Base-by-base conservation (phyloP, 2,329 filamentous ascomycete genomes). In the Neopestalotiopsis rosae region DNA sequence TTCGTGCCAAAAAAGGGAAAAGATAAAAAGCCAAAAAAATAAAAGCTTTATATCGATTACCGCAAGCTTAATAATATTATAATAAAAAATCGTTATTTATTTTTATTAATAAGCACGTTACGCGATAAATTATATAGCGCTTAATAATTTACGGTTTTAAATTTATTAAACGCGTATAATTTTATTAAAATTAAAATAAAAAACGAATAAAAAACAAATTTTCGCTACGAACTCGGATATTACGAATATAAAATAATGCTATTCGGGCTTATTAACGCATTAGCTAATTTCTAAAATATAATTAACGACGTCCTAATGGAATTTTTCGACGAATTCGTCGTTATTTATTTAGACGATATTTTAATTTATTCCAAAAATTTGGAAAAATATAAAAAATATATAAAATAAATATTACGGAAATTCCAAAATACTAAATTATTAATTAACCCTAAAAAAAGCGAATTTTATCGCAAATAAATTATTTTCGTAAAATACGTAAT, bases 401-500 rank as follows among this genome's bases (percentile, higher is more conserved):
- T 78, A 20, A 42, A 70, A 45, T 14, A 70, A 63, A 72, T 81
- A 28, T 52, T 70, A n/a, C 12, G 45, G 5, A 61, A 61, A 10
- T 40, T 70, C 14, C 17, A 57, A 40, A 45, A 70, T 12, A 20
- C 17, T 24, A 32, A 64, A 1, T 57, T 70, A 2, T 64, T 76
- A 13, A 32, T 74, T 14, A 69, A 73, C 14, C 71, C 70, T 32
- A 68, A 74, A 6, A 81, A 81, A 71, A 79, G 69, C 70, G 65
- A 76, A 64, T 80, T 80, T 70, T 71, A 76, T 69, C 69, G 68
- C 42, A 71, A 75, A 34, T 40, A 73, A 69, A 69, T 76, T 40
- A 69, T 75, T 28, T 81, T 76, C 67, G 68, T 81, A 64, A 70
- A 74, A 42, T 79, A 75, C 69, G 75, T 76, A 63, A 75, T 80